Conservation (phyloP, 108 stramenopile species). For the Discostella stelligeroides region DNA sequence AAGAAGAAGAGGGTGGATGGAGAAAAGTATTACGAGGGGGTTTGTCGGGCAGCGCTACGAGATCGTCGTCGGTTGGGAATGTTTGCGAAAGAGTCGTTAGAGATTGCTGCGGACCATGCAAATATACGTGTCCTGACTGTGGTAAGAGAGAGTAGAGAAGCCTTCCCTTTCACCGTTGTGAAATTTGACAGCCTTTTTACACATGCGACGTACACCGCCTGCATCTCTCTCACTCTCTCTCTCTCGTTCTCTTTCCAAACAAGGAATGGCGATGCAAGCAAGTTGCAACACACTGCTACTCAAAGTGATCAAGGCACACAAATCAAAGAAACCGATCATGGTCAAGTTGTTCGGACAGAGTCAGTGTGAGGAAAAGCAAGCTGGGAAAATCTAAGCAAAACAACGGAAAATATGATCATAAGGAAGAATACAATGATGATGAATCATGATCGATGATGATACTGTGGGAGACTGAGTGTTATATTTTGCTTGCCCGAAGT, state of each 20-base stretch:
- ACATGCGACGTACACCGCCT: too few species aligned
- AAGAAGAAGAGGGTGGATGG: too few species aligned
- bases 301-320: not conserved
- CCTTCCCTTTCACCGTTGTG: not conserved
- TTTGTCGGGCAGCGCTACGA: too few species aligned
- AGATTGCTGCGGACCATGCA: not conserved
- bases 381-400: not conserved
- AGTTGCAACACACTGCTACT: not conserved
- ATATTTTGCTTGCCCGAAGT: too few species aligned
- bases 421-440: too few species aligned
- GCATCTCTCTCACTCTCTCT: not conserved
- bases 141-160: not conserved
- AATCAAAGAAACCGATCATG: not conserved
- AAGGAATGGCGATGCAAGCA: constrained; percentile 8
- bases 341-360: not conserved
- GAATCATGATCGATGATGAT: too few species aligned
- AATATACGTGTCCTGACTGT: not conserved
- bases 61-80: too few species aligned
- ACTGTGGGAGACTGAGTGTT: too few species aligned
- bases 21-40: too few species aligned
- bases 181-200: not conserved
- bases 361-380: not conserved
- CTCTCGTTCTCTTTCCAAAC: too few species aligned
- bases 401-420: too few species aligned
- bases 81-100: not conserved